phyloP scores from a whole-genome alignment of 2,329 filamentous ascomycete genomes.

The Verruconis gallopava region DNA sequence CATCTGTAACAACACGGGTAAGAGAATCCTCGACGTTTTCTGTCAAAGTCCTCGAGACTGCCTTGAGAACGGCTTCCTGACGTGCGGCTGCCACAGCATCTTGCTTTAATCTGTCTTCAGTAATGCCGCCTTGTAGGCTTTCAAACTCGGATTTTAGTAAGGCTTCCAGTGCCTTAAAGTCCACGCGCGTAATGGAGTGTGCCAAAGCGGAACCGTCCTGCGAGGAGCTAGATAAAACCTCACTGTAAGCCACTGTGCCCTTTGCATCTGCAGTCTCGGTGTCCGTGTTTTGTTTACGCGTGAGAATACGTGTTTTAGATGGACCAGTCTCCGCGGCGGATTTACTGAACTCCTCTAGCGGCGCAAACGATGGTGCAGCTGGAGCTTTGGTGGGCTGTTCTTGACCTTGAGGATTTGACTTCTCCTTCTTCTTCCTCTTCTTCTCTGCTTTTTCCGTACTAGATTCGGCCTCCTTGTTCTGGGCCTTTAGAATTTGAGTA shows the following conservation, averaged over 20 bases:
- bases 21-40: slow-evolving; percentile 67
- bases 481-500: background rate
- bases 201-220: background rate
- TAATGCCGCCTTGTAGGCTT: slow-evolving; percentile 46
- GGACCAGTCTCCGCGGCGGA: background rate
- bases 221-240: background rate
- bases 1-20: slow-evolving; percentile 59
- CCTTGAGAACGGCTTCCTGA: slow-evolving; percentile 54
- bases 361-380: background rate
- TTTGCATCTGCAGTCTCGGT: slow-evolving; percentile 1
- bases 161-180: slow-evolving; percentile 4
- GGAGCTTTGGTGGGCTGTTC: background rate
- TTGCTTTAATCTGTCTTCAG: slow-evolving; percentile 54
- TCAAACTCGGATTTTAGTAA: slow-evolving; percentile 37
- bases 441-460: slow-evolving; percentile 50
- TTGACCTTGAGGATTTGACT: too few relatives aligned
- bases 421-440: slow-evolving; percentile 46
- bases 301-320: background rate
- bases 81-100: slow-evolving; percentile 51
- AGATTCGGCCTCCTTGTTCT: slow-evolving; percentile 8
- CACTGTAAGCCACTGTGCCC: background rate
- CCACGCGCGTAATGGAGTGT: background rate
- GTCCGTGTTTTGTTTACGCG: background rate
- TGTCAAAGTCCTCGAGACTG: slow-evolving; percentile 55
- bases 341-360: background rate